Base-by-base conservation (phyloP, 2,329 filamentous ascomycete genomes). In the Microdochium bolleyi region DNA sequence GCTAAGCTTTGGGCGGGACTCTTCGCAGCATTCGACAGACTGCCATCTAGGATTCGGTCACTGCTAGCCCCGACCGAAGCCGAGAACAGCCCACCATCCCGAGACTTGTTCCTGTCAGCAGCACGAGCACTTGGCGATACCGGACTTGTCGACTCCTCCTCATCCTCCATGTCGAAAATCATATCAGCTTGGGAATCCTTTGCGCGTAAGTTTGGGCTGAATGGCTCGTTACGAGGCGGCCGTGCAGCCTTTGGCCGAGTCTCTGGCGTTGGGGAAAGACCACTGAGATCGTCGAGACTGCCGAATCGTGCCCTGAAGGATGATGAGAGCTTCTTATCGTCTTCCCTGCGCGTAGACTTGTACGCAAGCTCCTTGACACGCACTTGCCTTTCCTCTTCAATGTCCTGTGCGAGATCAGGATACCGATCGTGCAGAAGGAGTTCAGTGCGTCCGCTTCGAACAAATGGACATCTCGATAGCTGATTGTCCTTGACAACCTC, bases 101-200 rank as follows among this genome's bases (percentile, higher is more conserved):
- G 11, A 38, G 34, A 19, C 34, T 16, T 19, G n/a, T 22, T 51
- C 41, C 50, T 14, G n/a, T 53, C 51, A 8, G 60, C 4, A 41
- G 54, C 54, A 24, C 50, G 61, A 22, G 57, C 60, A 5, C 62
- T 64, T 19, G 63, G 64, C 14, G 66, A 60, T 8, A 58, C 53
- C 2, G 69, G 65, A 49, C 67, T 72, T 24, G 58, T 60, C 7
- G 66, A 61, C 0, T 61, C 57, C 10, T 77, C 78, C 46, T 91
- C 89, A 37, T 95, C 91, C 54, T 96, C 92, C 91, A 96, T 96
- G 58, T 89, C 84, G 64, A 96, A 96, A 67, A 96, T 95, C 52
- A 96, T 77, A 60, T 96, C 92, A 37, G 77, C 78, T 1, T 78
- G 73, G 0, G 87, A 92, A 21, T 77, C 78, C 61, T 83, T 90